Percentiles rank a stretch among this genome's conserved stretches.
phyloP scores from a whole-genome alignment of 1,284 basidiomycete genomes.

The Ustilago sp. region DNA sequence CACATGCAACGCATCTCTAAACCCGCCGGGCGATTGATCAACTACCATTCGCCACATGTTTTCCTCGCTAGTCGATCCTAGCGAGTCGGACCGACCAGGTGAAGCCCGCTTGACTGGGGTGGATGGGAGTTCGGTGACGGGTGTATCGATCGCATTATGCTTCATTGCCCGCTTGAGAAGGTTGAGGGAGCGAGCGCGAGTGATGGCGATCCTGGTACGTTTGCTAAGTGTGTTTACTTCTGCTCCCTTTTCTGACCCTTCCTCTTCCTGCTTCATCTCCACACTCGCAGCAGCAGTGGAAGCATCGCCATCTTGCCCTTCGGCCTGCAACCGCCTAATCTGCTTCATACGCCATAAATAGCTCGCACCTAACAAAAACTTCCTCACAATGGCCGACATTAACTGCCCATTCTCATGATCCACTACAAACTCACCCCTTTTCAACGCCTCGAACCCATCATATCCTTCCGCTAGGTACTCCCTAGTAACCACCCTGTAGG shows the following conservation, averaged over 20 bases:
- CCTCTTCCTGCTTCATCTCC: background rate
- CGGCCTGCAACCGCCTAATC: slow-evolving; percentile 33
- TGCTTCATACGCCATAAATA: slow-evolving; percentile 62
- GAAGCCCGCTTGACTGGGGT: slow-evolving; percentile 24
- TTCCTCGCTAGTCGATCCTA: background rate
- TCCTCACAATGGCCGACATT: slow-evolving; percentile 83
- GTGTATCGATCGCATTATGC: slow-evolving; percentile 9
- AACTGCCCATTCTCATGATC: slow-evolving; percentile 87
- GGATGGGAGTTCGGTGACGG: background rate
- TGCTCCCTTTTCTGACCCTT: background rate
- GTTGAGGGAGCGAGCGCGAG: slow-evolving; percentile 33
- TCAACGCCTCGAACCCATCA: slow-evolving; percentile 82
- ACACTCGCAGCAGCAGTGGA: background rate
- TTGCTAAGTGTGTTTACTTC: slow-evolving; percentile 25
- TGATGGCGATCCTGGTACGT: slow-evolving; percentile 31
- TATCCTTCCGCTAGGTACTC: slow-evolving; percentile 78
- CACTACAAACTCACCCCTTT: slow-evolving; percentile 78
- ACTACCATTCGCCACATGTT: slow-evolving; percentile 49
- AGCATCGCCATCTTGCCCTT: background rate
- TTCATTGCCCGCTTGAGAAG: slow-evolving; percentile 33
- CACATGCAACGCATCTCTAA: slow-evolving; percentile 59
- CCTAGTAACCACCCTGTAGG: slow-evolving; percentile 81
- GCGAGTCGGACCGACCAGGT: slow-evolving; percentile 10
- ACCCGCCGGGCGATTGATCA: slow-evolving; percentile 52
- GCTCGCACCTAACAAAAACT: slow-evolving; percentile 79